Conservation (phyloP, 192 early-diverging fungal species). For the Podila verticillata region DNA sequence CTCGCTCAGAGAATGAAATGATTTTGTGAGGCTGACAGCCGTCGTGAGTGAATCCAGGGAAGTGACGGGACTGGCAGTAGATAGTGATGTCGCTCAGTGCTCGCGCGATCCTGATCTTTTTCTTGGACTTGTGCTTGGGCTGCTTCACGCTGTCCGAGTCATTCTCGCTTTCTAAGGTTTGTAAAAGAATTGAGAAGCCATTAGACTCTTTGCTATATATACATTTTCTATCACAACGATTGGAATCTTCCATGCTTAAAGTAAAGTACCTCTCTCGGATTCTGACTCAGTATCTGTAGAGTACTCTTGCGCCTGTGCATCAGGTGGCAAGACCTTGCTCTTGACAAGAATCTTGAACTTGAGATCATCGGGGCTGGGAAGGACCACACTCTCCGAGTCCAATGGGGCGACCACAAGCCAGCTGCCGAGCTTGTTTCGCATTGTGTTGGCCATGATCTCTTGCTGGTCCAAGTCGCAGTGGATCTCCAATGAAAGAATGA, state of each 20-base stretch:
- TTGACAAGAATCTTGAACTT: slow-evolving; percentile 82
- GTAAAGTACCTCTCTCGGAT: slow-evolving; percentile 36
- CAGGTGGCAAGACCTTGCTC: slow-evolving; percentile 55
- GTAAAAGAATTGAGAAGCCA: not conserved
- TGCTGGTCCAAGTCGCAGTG: slow-evolving; percentile 84
- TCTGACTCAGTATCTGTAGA: slow-evolving; percentile 55
- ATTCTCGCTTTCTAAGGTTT: slow-evolving; percentile 40
- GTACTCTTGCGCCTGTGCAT: slow-evolving; percentile 18
- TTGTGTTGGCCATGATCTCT: slow-evolving; percentile 74
- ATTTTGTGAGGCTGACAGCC: slow-evolving; percentile 60
- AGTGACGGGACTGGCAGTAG: slow-evolving; percentile 71
- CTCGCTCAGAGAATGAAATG: slow-evolving; percentile 78
- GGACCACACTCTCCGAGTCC: slow-evolving; percentile 35
- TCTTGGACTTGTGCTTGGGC: slow-evolving; percentile 37
- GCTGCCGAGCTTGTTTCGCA: slow-evolving; percentile 75
- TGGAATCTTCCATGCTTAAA: not conserved
- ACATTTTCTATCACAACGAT: not conserved
- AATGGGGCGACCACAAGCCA: slow-evolving; percentile 64
- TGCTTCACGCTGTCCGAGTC: slow-evolving; percentile 34
- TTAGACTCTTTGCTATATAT: not conserved
- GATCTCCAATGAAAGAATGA: slow-evolving; percentile 86
- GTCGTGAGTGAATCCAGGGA: slow-evolving; percentile 65
- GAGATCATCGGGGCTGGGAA: slow-evolving; percentile 80
- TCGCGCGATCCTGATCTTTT: slow-evolving; percentile 55
- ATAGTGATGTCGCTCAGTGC: slow-evolving; percentile 67